Conservation (phyloP, 192 early-diverging fungal species). For the Coemansia sp. region DNA sequence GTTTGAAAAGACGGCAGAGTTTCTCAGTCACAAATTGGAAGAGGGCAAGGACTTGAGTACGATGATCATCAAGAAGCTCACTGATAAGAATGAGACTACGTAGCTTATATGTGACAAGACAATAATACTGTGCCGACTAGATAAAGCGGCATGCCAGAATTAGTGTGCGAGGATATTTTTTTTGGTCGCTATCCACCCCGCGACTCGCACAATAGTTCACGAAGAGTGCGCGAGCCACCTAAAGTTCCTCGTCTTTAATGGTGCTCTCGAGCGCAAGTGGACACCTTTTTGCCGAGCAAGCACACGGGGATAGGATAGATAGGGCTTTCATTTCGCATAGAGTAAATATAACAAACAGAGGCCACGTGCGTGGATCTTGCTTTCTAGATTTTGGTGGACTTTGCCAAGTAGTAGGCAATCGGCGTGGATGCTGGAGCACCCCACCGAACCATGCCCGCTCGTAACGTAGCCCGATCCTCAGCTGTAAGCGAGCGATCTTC, state of each 20-base stretch:
- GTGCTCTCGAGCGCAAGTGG: too few relatives aligned
- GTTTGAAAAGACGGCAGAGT: conserved; percentile 83
- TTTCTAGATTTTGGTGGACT: conserved; percentile 17
- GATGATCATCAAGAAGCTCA: conserved; percentile 56
- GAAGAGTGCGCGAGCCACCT: too few relatives aligned
- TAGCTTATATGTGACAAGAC: too few relatives aligned
- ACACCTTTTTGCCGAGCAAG: too few relatives aligned
- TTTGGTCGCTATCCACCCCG: too few relatives aligned
- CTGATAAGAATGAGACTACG: conserved; percentile 12
- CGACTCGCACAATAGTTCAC: too few relatives aligned
- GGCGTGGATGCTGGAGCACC: conserved; percentile 26
- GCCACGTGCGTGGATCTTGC: neutral
- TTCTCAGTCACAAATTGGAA: conserved; percentile 72
- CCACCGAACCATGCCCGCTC: conserved; percentile 45
- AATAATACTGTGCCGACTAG: too few relatives aligned
- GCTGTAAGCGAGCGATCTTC: conserved; percentile 27
- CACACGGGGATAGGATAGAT: neutral
- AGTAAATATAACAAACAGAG: neutral
- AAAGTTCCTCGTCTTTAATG: neutral
- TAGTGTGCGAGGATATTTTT: too few relatives aligned
- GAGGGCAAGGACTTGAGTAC: conserved; percentile 63
- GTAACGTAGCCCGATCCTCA: conserved; percentile 30
- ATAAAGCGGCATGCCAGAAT: too few relatives aligned
- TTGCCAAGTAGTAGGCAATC: conserved; percentile 36
- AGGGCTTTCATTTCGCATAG: neutral